Conservation (phyloP, 306 rosid genomes). For the Sphenostylis stenocarpa region DNA sequence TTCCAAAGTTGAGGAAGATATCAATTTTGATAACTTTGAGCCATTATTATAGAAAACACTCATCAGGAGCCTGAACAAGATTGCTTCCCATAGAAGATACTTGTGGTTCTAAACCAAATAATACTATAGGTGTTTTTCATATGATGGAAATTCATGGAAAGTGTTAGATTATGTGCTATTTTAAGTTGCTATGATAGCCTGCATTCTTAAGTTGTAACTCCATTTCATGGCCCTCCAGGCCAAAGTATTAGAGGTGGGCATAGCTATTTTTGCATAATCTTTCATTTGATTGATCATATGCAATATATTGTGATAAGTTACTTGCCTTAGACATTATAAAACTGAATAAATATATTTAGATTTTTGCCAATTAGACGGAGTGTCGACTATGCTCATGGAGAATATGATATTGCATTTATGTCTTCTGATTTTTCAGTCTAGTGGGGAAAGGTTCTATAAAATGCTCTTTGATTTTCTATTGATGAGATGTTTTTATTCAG, state of each 20-base stretch:
- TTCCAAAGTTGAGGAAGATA: neutral
- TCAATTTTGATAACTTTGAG: too few relatives aligned
- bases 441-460: neutral
- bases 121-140: neutral
- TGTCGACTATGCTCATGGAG: neutral
- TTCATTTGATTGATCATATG: conserved; percentile 6
- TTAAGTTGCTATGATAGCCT: neutral
- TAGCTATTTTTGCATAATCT: conserved; percentile 5
- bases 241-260: neutral
- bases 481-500: conserved; percentile 1
- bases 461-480: neutral
- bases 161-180: neutral
- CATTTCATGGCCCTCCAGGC: neutral
- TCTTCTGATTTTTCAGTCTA: neutral
- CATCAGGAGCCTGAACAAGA: neutral
- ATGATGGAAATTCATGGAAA: neutral
- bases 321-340: conserved; percentile 5
- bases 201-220: neutral
- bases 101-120: neutral
- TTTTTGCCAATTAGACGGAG: conserved; percentile 15
- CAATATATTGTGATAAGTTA: neutral
- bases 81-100: neutral
- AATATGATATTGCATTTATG: neutral
- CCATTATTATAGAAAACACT: neutral
- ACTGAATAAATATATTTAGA: neutral